Evolutionary conservation across 2,329 filamentous ascomycete genomes (phyloP), one percentile per base, ranked within the genome.

Genomic region (Anthostomella pinea): DNA sequence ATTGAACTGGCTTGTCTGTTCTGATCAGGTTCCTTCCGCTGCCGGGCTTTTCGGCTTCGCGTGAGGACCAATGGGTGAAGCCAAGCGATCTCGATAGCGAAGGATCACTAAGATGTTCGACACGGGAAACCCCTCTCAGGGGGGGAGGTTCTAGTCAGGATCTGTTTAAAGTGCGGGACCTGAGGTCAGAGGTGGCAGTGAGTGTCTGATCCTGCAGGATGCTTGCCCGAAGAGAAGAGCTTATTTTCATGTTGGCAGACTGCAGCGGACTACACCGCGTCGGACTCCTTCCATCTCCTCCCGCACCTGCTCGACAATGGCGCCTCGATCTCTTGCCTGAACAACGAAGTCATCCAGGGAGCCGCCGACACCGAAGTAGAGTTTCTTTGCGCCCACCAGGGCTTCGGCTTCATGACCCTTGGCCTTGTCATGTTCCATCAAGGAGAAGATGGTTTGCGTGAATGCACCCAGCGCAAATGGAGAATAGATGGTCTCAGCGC

Each of bases 351-450:
- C 85, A 57, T 88, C 83, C 15, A 93, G 73, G 14, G 85, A 89
- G 0, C 87, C 87, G 0, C 87, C 87, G 5, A 93, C 87, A 3
- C 87, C 87, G 62, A 93, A 93, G 62, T 93, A 93, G 8, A 90
- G 72, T 47, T 79, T 77, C 66, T 93, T 93, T 1, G 87, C 87
- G 3, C 77, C 86, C 5, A 91, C 73, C 14, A 88, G 66, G 1
- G 83, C 80, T 31, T 74, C 75, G 0, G 79, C 77, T 33, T 67
- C 64, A 33, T 70, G 67, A 3, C 56, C 55, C 3, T 56, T 48
- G 2, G 50, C 50, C 35, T 59, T 53, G 29, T 56, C 48, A 31
- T 60, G 53, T 32, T 80, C 69, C 32, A 64, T 62, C 14, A 68
- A 56, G 28, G 65, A 65, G 26, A 83, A 70, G 9, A 89, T 66